Percentiles rank a stretch among this genome's conserved stretches.
Conservation (phyloP, 2,329 filamentous ascomycete genomes). For the Chaetomiaceae sp. region DNA sequence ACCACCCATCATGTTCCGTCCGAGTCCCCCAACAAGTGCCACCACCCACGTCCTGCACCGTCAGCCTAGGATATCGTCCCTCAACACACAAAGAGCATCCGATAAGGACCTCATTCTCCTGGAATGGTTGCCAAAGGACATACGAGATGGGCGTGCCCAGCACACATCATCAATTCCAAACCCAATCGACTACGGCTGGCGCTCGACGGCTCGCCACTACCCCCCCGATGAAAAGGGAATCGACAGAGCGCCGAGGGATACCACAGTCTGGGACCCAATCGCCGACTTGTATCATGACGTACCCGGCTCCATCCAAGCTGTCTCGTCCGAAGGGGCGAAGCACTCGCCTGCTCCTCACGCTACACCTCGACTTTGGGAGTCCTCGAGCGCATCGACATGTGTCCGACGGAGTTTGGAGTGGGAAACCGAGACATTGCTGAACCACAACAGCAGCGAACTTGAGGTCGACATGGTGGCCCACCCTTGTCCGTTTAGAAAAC, state of each 20-base stretch:
- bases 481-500: conserved; percentile 40
- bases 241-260: too few species aligned
- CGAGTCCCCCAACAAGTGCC: neutral
- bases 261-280: too few species aligned
- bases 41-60: neutral
- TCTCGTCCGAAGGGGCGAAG: neutral
- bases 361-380: neutral
- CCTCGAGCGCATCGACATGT: neutral
- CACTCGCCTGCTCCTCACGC: neutral
- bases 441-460: neutral
- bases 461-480: conserved; percentile 4
- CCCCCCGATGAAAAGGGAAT: too few species aligned
- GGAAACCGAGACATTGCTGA: conserved; percentile 12
- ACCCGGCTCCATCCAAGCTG: neutral
- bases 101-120: too few species aligned
- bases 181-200: too few species aligned
- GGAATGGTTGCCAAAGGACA: neutral
- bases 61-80: neutral
- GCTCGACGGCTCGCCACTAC: too few species aligned
- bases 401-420: conserved; percentile 7
- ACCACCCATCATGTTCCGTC: neutral
- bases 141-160: too few species aligned
- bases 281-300: too few species aligned
- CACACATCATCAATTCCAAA: too few species aligned
- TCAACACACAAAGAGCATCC: neutral